These are phyloP conservation scores for Sicyos baderoa DNA, from an alignment of 306 rosid species.

Conservation along the genomic window DNA sequence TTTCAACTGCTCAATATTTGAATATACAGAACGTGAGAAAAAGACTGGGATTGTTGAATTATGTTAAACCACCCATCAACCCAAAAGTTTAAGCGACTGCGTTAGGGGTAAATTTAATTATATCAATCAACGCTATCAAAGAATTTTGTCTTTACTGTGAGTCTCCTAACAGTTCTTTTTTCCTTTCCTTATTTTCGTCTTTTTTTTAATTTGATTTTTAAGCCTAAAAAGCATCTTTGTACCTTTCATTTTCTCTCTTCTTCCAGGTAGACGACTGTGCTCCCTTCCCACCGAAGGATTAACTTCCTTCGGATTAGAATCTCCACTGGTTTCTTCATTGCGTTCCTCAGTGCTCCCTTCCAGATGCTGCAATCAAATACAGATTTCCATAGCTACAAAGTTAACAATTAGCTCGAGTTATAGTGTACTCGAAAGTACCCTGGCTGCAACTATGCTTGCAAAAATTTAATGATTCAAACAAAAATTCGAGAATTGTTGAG, in stretches of 20 bases:
- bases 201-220: constrained; percentile 12
- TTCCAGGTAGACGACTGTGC: constrained; percentile 37
- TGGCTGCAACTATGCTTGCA: background rate
- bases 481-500: background rate
- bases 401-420: background rate
- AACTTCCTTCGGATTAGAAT: constrained; percentile 37
- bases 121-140: too few species aligned
- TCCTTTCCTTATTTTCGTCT: background rate
- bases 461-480: background rate
- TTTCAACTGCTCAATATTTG: constrained; percentile 40
- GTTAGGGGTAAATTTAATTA: too few species aligned
- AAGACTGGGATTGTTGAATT: constrained; percentile 12
- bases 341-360: constrained; percentile 43
- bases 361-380: constrained; percentile 50
- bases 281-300: constrained; percentile 24
- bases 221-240: constrained; percentile 24
- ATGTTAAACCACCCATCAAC: too few species aligned
- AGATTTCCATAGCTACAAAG: background rate
- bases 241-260: constrained; percentile 64
- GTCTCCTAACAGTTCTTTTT: background rate
- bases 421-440: background rate
- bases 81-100: too few species aligned
- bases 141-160: background rate
- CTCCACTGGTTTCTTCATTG: constrained; percentile 56
- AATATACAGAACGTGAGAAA: constrained; percentile 20